Evolutionary conservation across 305 asterid species (phyloP), one percentile per base, ranked within the genome.

Genomic region (Lippia alba): DNA sequence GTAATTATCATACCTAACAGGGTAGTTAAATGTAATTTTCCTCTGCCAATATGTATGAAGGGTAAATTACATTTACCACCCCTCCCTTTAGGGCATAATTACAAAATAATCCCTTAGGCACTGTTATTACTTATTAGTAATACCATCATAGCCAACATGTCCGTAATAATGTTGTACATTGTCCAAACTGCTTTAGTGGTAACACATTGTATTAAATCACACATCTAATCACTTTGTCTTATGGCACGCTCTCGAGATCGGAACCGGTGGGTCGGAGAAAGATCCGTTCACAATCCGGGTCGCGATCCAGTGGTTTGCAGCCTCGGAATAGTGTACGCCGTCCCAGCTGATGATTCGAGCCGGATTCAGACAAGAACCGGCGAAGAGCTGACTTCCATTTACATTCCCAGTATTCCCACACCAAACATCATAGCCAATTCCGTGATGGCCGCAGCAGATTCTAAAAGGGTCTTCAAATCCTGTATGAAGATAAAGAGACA

Each of bases 251-350:
- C 66, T n/a, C 5, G 71, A 74, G 72, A 83, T 76, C 4, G 86
- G 34, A 5, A 76, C 10, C 4, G 87, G 87, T 6, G 90, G 91
- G 72, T 86, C 85, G 0, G 86, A 79, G 3, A 74, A 75, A 0
- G 86, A 82, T 36, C 88, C 84, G 6, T 72, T 70, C 32, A 79
- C 19, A 32, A 83, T 74, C 39, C 56, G 79, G 54, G 68, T 67
- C 0, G 88, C 80, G 18, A 85, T 49, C 91, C 91, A 85, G 0
- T 48, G 72, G 70, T 84, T 84, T 6, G 89, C 87, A 49, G 87
- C 85, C 51, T 84, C 83, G 8, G 83, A 53, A 17, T 77, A 75
- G 65, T 82, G 87, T 19, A 82, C 82, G 5, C 89, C 87, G 55
- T 84, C 89, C 89, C 89, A 84, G 68, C 85, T 82, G 3, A 84